phyloP scores from a whole-genome alignment of 192 early-diverging fungal genomes.

The Lobosporangium transversale region DNA sequence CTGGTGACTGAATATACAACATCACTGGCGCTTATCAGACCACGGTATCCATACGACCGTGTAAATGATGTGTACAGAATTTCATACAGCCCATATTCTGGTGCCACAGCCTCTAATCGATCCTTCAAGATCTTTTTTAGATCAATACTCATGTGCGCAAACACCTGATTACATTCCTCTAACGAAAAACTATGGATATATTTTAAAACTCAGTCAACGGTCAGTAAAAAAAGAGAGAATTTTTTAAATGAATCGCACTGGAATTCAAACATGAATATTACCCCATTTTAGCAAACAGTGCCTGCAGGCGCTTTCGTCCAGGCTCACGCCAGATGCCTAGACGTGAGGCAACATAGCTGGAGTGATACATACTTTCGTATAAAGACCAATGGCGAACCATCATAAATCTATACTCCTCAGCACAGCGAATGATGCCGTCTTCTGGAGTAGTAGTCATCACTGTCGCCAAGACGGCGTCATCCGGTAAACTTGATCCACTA shows the following conservation, averaged over 20 bases:
- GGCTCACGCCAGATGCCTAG: conserved; percentile 90
- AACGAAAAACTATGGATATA: conserved; percentile 72
- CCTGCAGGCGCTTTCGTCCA: conserved; percentile 80
- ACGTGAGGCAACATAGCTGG: conserved; percentile 85
- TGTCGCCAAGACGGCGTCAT: not conserved
- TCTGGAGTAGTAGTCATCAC: conserved; percentile 51
- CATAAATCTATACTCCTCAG: conserved; percentile 87
- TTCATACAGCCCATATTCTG: conserved; percentile 83
- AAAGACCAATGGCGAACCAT: conserved; percentile 94
- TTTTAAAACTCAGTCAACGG: not conserved
- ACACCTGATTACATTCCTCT: conserved; percentile 80
- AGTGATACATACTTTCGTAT: conserved; percentile 87
- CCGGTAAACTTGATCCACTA: not conserved
- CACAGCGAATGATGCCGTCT: conserved; percentile 65
- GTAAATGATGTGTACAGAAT: conserved; percentile 83
- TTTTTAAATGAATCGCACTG: too few relatives aligned
- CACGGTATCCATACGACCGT: conserved; percentile 76
- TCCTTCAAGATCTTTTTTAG: conserved; percentile 74
- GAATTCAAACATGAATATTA: conserved; percentile 30
- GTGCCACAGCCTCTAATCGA: conserved; percentile 75
- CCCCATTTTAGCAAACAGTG: conserved; percentile 92
- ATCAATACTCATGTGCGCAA: conserved; percentile 78
- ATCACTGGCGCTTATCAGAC: conserved; percentile 79
- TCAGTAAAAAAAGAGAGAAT: too few relatives aligned
- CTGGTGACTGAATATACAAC: conserved; percentile 83